phyloP scores from a whole-genome alignment of 2,329 filamentous ascomycete species.

The Sphaerostilbella broomeana region DNA sequence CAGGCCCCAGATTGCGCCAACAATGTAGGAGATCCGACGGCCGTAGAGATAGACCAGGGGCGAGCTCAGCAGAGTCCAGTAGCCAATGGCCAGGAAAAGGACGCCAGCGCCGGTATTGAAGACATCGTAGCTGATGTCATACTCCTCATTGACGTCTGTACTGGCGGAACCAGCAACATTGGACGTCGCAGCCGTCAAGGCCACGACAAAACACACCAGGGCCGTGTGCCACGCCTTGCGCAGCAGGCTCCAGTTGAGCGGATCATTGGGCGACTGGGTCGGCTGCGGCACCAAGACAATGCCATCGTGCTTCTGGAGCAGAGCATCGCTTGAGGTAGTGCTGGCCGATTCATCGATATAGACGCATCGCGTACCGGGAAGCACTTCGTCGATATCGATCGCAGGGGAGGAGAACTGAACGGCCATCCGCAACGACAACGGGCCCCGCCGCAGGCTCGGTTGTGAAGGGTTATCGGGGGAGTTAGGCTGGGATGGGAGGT shows the following conservation, averaged over 20 bases:
- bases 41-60: constrained; percentile 49
- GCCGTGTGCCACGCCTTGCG: constrained; percentile 46
- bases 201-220: constrained; percentile 47
- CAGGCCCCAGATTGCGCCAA: constrained; percentile 43
- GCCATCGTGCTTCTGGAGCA: constrained; percentile 30
- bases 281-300: constrained; percentile 48
- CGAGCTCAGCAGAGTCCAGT: constrained; percentile 46
- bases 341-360: constrained; percentile 23
- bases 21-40: constrained; percentile 46
- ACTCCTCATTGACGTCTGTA: constrained; percentile 42
- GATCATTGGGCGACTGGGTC: constrained; percentile 46
- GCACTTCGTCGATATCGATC: constrained; percentile 16
- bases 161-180: constrained; percentile 49
- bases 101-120: constrained; percentile 53
- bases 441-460: constrained; percentile 1
- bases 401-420: constrained; percentile 7
- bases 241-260: constrained; percentile 42
- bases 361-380: constrained; percentile 26
- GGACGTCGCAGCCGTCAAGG: constrained; percentile 48
- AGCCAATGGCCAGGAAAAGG: constrained; percentile 49
- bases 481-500: background rate
- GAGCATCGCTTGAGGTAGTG: constrained; percentile 18
- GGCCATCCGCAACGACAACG: constrained; percentile 11
- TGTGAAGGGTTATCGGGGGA: background rate
- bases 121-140: constrained; percentile 43